Evolutionary conservation across 2,329 filamentous ascomycete species (phyloP), one percentile per base, ranked within the genome.

Genomic region (Ophiocordyceps sinensis): DNA sequence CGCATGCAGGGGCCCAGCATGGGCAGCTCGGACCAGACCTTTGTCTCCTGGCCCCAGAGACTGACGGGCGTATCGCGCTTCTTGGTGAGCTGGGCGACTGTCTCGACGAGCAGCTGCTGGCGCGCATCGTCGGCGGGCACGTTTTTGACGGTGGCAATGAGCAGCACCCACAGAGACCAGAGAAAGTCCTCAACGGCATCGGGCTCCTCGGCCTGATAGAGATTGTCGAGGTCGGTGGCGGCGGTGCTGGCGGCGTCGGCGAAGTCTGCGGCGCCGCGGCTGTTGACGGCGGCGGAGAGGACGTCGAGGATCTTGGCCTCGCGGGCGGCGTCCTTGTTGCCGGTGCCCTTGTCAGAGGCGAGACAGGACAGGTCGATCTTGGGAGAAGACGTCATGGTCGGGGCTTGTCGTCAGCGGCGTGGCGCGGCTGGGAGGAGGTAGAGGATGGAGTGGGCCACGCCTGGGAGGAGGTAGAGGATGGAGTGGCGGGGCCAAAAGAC

Each of bases 21-120:
- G n/a, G 56, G 53, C 43, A 59, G 39, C 39, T 57, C 54, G 15
- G 30, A 40, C 57, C 56, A 60, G 11, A 60, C 43, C 15, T 39
- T 42, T 17, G 44, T 45, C 43, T 47, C 43, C 26, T 50, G 45
- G 3, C 47, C 49, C 56, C 54, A 59, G 31, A 58, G 50, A 43
- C 51, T 45, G 9, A 53, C 48, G n/a, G 45, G 44, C 7, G 51
- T 48, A 10, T 47, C 44, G 11, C 52, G 37, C 39, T 45, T 50
- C n/a, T 29, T 31, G 38, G 49, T 47, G 36, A 59, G 52, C 35
- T 43, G 42, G 34, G 28, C 38, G 5, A 59, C 37, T 4, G 48
- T 41, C 26, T 42, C 19, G 19, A 50, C 46, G 23, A 59, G 49
- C 28, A 54, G 43, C 31, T 50, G 44, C 34, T 51, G 45, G 21